These are phyloP conservation scores for Immersiporthe knoxdaviesiana DNA, from an alignment of 2,329 filamentous ascomycete species.

Conservation along the genomic window DNA sequence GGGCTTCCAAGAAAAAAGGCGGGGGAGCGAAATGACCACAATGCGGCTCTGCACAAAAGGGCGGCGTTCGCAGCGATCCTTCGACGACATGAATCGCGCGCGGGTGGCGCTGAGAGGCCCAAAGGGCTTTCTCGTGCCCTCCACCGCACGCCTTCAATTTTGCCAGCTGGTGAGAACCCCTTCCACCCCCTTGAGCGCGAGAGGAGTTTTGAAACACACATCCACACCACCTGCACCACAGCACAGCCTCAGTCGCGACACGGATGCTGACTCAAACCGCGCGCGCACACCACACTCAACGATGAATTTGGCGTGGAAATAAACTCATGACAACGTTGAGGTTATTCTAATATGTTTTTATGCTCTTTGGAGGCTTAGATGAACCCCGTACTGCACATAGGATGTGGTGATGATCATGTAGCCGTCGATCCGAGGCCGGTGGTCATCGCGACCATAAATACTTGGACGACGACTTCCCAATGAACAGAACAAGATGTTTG, in stretches of 20 bases:
- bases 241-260: constrained; percentile 11
- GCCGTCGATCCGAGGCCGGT: not conserved
- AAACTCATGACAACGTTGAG: constrained; percentile 1
- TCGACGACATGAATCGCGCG: not conserved
- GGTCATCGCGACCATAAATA: constrained; percentile 1
- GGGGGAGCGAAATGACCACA: not conserved
- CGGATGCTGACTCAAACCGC: constrained; percentile 5
- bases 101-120: not conserved
- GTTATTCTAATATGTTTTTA: not conserved
- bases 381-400: not conserved
- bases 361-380: not conserved
- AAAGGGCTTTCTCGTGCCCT: not conserved
- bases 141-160: not conserved
- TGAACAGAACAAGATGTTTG: not conserved
- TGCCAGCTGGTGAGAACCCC: not conserved
- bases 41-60: constrained; percentile 3
- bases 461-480: not conserved
- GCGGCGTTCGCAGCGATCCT: not conserved
- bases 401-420: not conserved
- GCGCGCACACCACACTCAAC: not conserved
- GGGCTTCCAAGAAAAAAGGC: not conserved
- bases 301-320: not conserved
- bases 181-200: not conserved
- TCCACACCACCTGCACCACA: constrained; percentile 5
- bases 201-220: constrained; percentile 2